Base-by-base conservation (phyloP, 2,329 filamentous ascomycete species). In the Blumeriella jaapii region DNA sequence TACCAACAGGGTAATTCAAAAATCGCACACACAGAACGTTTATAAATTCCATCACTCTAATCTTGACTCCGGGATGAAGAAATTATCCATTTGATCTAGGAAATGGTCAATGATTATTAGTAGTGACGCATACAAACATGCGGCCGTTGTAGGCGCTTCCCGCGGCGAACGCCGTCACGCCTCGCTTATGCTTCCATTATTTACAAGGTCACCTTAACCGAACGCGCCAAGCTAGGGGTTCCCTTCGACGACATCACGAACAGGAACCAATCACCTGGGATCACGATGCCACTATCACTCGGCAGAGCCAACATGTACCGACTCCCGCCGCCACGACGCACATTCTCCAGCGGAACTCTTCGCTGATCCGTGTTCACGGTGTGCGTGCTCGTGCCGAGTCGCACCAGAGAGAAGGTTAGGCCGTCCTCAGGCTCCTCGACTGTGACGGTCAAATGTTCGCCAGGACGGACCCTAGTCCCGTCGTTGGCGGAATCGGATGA, bases 311-410 rank as follows among this genome's bases (percentile, higher is more conserved):
- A 16, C 15, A n/a, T 37, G 13, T 32, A 32, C 8, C 20, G 13
- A 24, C n/a, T n/a, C 4, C 15, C 30, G 16, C 35, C 35, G 22
- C 14, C 25, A 14, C 26, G 23, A 9, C 12, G 26, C 23, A 22
- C 31, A 28, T 34, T 50, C 55, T 14, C 71, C 51, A 10, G 64
- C 57, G 30, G 36, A 12, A 75, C 58, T 6, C 70, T 62, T 14
- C 71, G 54, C 55, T 74, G 69, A 50, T 76, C 71, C 0, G 64
- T 74, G 45, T 76, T 69, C 30, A 74, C 61, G 1, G 67, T 63
- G 49, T 74, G 70, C 0, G 71, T 75, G 3, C 58, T 56, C 3
- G 59, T 29, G 7, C 36, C 36, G 14, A 29, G 24, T 3, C 36
- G 27, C 6, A 39, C 16, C 13, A 39, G 15, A 8, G 22, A 24